A percentile compares a stretch with the other conserved stretches of the same genome.
phyloP scores from a whole-genome alignment of 1,139 yeast genomes.

The Torulaspora globosa region DNA sequence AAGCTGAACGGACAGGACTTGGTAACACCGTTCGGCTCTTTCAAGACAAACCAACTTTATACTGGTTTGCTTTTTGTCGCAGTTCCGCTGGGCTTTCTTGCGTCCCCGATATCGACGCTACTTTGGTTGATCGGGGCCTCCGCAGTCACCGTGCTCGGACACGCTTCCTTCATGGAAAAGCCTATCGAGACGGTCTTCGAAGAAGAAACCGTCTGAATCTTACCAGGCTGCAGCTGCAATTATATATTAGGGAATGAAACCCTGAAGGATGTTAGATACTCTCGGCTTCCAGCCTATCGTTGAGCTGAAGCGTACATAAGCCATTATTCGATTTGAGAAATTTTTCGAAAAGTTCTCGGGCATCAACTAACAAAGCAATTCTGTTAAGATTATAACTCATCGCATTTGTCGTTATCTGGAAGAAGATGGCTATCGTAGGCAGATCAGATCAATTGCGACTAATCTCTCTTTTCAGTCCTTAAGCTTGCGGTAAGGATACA shows the following conservation, averaged over 20 bases:
- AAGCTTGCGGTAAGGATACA: no score
- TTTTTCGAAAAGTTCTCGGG: slow-evolving; percentile 5
- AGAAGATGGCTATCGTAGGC: neutral
- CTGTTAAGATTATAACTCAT: neutral
- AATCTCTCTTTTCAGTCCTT: neutral
- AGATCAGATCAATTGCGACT: neutral
- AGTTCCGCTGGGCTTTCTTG: slow-evolving; percentile 85
- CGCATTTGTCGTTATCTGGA: neutral
- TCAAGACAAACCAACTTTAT: slow-evolving; percentile 81
- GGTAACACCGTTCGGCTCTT: slow-evolving; percentile 59
- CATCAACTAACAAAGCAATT: neutral
- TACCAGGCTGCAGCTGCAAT: neutral
- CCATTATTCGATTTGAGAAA: slow-evolving; percentile 3
- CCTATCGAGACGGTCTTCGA: slow-evolving; percentile 97
- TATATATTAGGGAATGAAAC: neutral
- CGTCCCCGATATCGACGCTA: slow-evolving; percentile 89
- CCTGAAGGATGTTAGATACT: neutral
- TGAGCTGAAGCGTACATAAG: slow-evolving; percentile 2
- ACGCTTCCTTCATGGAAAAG: slow-evolving; percentile 92
- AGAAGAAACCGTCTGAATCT: slow-evolving; percentile 58
- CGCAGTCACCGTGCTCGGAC: slow-evolving; percentile 78
- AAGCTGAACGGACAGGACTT: slow-evolving; percentile 79
- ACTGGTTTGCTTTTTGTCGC: slow-evolving; percentile 76
- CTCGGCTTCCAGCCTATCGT: neutral
- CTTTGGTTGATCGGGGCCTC: slow-evolving; percentile 98